A percentile compares a stretch with the other conserved stretches of the same genome.
Evolutionary conservation across 805 yeast genomes (phyloP).

Genomic region (Yamadazyma insecticola): DNA sequence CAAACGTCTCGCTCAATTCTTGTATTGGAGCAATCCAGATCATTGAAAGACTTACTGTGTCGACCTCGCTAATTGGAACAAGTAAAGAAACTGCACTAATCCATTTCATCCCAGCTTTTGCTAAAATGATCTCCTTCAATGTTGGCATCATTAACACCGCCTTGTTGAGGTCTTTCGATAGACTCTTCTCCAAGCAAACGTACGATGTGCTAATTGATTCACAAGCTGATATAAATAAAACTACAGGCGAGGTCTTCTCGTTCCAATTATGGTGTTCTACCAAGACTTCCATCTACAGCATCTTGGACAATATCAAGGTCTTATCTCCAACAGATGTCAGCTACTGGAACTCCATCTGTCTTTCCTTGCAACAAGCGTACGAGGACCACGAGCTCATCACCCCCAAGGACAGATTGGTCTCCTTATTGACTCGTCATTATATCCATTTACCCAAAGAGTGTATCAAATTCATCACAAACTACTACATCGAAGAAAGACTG

Average conservation of each 20-base stretch:
- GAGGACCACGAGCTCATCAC: constrained; percentile 35
- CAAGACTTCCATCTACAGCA: constrained; percentile 35
- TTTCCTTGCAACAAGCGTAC: constrained; percentile 26
- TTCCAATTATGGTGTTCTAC: constrained; percentile 39
- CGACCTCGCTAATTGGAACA: constrained; percentile 16
- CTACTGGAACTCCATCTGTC: constrained; percentile 31
- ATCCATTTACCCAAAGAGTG: constrained; percentile 31
- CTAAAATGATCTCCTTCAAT: constrained; percentile 27
- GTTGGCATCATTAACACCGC: constrained; percentile 37
- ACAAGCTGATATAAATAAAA: constrained; percentile 8
- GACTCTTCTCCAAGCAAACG: constrained; percentile 28
- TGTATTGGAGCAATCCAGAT: constrained; percentile 38
- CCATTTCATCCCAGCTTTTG: constrained; percentile 28
- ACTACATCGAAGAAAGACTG: constrained; percentile 43
- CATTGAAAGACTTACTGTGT: constrained; percentile 20
- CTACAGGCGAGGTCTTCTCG: constrained; percentile 23
- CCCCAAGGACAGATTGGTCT: constrained; percentile 38
- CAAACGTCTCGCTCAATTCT: constrained; percentile 15
- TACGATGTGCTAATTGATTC: constrained; percentile 11
- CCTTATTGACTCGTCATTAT: constrained; percentile 36
- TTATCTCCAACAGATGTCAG: constrained; percentile 23
- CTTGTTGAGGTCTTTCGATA: constrained; percentile 35
- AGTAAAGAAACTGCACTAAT: constrained; percentile 14
- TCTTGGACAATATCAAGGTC: constrained; percentile 21
- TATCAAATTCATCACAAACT: constrained; percentile 42